phyloP scores from a whole-genome alignment of 2,329 filamentous ascomycete genomes.

The Calycina marina region DNA sequence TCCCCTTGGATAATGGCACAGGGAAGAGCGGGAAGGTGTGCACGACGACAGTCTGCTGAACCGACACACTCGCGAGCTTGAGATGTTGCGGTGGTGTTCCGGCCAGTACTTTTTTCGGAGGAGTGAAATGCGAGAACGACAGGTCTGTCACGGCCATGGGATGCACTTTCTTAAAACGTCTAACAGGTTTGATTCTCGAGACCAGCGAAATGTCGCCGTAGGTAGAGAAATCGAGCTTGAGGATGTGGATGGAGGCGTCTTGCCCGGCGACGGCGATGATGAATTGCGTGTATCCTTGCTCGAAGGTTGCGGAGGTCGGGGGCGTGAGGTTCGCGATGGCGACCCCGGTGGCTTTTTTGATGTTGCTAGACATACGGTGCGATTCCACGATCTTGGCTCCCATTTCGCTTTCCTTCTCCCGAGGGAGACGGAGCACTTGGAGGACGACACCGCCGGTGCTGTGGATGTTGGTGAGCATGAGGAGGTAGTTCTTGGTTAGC shows the following conservation, averaged over 20 bases:
- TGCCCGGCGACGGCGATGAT: constrained; percentile 68
- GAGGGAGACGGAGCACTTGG: constrained; percentile 34
- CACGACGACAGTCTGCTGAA: constrained; percentile 23
- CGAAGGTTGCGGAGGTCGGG: constrained; percentile 31
- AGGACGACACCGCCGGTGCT: constrained; percentile 41
- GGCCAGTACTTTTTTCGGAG: constrained; percentile 17
- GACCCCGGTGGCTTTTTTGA: constrained; percentile 64
- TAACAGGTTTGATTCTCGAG: constrained; percentile 35
- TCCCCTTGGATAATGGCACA: constrained; percentile 17
- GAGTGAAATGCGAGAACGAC: constrained; percentile 33
- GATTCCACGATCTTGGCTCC: constrained; percentile 36
- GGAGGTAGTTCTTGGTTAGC: constrained; percentile 39
- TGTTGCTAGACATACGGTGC: constrained; percentile 27
- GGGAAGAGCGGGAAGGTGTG: constrained; percentile 23
- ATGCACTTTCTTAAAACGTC: constrained; percentile 39
- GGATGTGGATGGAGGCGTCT: constrained; percentile 64
- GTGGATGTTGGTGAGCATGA: constrained; percentile 44
- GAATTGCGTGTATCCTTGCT: constrained; percentile 55
- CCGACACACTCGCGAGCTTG: constrained; percentile 21
- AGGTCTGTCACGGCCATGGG: constrained; percentile 43
- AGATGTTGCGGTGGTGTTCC: constrained; percentile 18
- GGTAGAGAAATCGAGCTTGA: constrained; percentile 56
- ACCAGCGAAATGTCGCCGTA: constrained; percentile 33
- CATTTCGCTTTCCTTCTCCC: constrained; percentile 12
- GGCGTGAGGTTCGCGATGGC: constrained; percentile 58